A percentile compares a stretch with the other conserved stretches of the same genome.
Evolutionary conservation across 2,329 filamentous ascomycete species (phyloP).

Genomic region (Neonectria neomacrospora): DNA sequence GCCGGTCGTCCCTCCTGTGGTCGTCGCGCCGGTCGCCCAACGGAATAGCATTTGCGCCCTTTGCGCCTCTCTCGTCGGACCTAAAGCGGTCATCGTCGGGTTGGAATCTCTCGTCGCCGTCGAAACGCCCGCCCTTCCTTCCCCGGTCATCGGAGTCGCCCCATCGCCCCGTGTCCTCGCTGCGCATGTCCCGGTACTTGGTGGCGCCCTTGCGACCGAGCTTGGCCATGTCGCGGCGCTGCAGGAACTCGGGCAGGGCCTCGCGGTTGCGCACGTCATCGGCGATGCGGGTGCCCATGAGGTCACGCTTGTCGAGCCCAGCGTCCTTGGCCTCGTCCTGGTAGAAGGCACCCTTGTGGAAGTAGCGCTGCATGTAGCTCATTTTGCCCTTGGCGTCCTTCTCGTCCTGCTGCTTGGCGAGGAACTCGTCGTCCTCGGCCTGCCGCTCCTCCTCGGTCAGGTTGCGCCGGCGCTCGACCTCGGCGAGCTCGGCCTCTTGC

Average conservation of each 20-base stretch:
- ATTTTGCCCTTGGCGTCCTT: constrained; percentile 83
- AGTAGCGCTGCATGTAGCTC: constrained; percentile 94
- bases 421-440: constrained; percentile 82
- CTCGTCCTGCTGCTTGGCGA: constrained; percentile 83
- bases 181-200: constrained; percentile 87
- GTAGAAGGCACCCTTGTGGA: constrained; percentile 97
- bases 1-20: constrained; percentile 46
- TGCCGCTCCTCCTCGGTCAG: constrained; percentile 87
- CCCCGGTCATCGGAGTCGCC: constrained; percentile 70
- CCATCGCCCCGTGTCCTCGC: constrained; percentile 92
- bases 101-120: constrained; percentile 73
- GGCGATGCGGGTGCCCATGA: constrained; percentile 85
- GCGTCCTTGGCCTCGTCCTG: constrained; percentile 81
- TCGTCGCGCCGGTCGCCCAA: constrained; percentile 69
- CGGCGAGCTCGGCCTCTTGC: constrained; percentile 85
- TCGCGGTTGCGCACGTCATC: constrained; percentile 88
- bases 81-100: constrained; percentile 67
- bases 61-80: constrained; percentile 57
- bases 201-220: constrained; percentile 91
- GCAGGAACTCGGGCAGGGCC: constrained; percentile 88
- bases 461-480: constrained; percentile 88
- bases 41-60: constrained; percentile 77
- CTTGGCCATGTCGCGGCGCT: constrained; percentile 93
- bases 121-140: constrained; percentile 48
- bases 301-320: constrained; percentile 81